Evolutionary conservation across 2,329 filamentous ascomycete genomes (phyloP).

Genomic region (Aspergillus japonicus): DNA sequence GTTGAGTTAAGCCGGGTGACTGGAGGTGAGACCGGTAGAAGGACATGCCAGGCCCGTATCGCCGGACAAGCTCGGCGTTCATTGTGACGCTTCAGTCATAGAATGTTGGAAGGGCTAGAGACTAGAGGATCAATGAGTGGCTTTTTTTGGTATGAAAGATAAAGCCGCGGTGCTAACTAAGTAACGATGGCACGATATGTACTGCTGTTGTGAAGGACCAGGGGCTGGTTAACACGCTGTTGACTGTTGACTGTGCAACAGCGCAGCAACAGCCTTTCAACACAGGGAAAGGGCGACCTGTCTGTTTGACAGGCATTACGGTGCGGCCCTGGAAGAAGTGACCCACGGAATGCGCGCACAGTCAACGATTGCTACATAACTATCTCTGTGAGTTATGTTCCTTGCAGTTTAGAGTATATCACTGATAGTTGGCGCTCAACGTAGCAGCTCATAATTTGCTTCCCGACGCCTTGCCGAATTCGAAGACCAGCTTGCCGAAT

Average conservation of each 20-base stretch:
- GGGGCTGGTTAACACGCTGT: background rate
- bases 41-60: slow-evolving; percentile 23
- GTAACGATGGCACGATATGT: slow-evolving; percentile 10
- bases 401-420: background rate
- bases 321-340: background rate
- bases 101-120: slow-evolving; percentile 1
- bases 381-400: background rate
- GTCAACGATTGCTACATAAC: background rate
- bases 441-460: slow-evolving; percentile 38
- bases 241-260: background rate
- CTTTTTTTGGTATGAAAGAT: slow-evolving; percentile 10
- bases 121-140: slow-evolving; percentile 13
- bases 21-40: slow-evolving; percentile 18
- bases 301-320: background rate
- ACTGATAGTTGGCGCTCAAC: background rate
- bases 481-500: slow-evolving; percentile 89
- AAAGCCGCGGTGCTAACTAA: slow-evolving; percentile 12
- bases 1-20: background rate
- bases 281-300: slow-evolving; percentile 2
- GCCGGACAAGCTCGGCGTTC: slow-evolving; percentile 15
- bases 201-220: background rate
- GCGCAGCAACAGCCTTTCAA: background rate
- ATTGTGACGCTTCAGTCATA: slow-evolving; percentile 10
- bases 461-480: slow-evolving; percentile 51
- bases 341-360: background rate